Evolutionary conservation across 352 stramenopile species (phyloP).

Genomic region (Globisporangium camurandrum): DNA sequence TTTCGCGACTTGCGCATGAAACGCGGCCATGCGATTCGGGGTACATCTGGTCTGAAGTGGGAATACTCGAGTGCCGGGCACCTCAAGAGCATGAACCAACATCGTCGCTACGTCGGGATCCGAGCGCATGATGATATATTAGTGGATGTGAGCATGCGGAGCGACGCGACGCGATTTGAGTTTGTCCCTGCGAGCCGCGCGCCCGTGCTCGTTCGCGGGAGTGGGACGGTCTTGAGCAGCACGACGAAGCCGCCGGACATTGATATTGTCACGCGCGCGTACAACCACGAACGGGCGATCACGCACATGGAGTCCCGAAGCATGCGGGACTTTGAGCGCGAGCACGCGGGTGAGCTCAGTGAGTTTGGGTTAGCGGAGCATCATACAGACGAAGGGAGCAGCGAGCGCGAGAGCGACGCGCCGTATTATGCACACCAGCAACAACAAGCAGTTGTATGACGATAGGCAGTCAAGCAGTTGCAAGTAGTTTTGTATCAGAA

Average conservation of each 20-base stretch:
- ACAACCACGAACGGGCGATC: conserved; percentile 62
- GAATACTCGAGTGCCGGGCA: conserved; percentile 77
- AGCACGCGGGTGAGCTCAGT: too few relatives aligned
- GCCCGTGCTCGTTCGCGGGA: too few relatives aligned
- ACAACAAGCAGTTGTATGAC: background rate
- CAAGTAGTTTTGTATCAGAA: too few relatives aligned
- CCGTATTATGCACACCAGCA: background rate
- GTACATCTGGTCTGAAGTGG: conserved; percentile 67
- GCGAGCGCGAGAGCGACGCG: background rate
- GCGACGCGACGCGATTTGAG: conserved; percentile 70
- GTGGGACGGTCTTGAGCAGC: too few relatives aligned
- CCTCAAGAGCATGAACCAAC: conserved; percentile 86
- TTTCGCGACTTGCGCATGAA: conserved; percentile 85
- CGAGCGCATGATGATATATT: conserved; percentile 55
- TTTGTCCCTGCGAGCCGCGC: too few relatives aligned
- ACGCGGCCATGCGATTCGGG: conserved; percentile 35
- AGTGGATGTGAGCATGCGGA: conserved; percentile 81
- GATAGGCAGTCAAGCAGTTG: too few relatives aligned
- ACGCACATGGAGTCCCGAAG: conserved; percentile 67
- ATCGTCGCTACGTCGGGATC: conserved; percentile 74
- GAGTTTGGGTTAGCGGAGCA: background rate
- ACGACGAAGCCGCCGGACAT: conserved; percentile 52
- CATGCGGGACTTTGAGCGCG: conserved; percentile 79
- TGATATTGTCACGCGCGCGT: conserved; percentile 59
- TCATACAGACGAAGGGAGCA: background rate